These are phyloP conservation scores for Madurella fahalii DNA, from an alignment of 2,329 filamentous ascomycete genomes.

Conservation along the genomic window DNA sequence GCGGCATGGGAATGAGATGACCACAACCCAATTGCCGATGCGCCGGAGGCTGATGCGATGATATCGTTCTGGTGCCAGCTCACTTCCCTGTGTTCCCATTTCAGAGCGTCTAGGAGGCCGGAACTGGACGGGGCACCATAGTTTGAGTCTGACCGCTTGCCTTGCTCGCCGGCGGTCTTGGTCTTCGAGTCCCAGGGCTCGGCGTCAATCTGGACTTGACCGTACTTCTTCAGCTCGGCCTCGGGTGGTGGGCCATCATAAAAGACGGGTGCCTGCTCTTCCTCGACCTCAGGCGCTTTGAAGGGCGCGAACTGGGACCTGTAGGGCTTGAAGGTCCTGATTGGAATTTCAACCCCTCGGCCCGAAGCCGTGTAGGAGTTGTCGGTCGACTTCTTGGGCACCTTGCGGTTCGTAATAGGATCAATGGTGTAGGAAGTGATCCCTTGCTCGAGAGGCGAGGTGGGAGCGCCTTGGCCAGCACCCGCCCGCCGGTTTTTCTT, in stretches of 20 bases:
- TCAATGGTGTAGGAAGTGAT: slow-evolving; percentile 44
- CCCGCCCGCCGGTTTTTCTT: background rate
- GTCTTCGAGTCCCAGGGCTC: slow-evolving; percentile 19
- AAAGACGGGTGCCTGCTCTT: slow-evolving; percentile 27
- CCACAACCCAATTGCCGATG: slow-evolving; percentile 15
- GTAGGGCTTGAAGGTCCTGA: slow-evolving; percentile 33
- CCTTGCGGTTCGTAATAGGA: slow-evolving; percentile 56
- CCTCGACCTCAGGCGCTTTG: slow-evolving; percentile 16
- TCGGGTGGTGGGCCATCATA: slow-evolving; percentile 34
- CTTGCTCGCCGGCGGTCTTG: background rate
- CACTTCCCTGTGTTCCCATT: slow-evolving; percentile 21
- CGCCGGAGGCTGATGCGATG: slow-evolving; percentile 3
- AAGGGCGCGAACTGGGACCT: slow-evolving; percentile 33
- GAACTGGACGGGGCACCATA: slow-evolving; percentile 1
- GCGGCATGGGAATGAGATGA: background rate
- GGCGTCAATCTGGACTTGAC: slow-evolving; percentile 31
- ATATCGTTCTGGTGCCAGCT: slow-evolving; percentile 23
- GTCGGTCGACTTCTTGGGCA: slow-evolving; percentile 21
- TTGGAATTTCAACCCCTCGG: slow-evolving; percentile 24
- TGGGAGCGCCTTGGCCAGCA: background rate
- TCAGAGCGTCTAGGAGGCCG: slow-evolving; percentile 14
- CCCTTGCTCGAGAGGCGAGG: background rate
- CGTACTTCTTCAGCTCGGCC: slow-evolving; percentile 36
- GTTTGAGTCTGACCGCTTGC: slow-evolving; percentile 7
- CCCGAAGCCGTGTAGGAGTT: slow-evolving; percentile 18